Evolutionary conservation across 192 early-diverging fungal species (phyloP), one percentile per base, ranked within the genome.

Genomic region (Coemansia sp.): DNA sequence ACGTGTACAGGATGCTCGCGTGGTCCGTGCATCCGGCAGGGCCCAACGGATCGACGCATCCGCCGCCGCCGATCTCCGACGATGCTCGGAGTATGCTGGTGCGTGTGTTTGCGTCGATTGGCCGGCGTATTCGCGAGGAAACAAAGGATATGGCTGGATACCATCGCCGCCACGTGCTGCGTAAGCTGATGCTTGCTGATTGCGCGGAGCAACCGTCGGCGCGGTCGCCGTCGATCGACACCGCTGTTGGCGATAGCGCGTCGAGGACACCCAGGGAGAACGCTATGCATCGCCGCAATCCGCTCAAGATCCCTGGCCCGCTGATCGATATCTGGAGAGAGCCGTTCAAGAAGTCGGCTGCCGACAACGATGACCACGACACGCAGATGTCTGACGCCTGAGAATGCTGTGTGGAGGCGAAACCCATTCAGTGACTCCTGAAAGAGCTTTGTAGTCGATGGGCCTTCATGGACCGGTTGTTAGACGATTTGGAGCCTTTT

Each of bases 311-410:
- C 37, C 78, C 78, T 47, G 73, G 69, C 6, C 73, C 78, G 40
- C 64, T 80, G 37, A 61, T 80, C 8, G 78, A 80, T 47, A 80
- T 80, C 10, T 80, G 78, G 78, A 80, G 65, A 63, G 66, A 66
- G 73, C 78, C 73, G 16, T 77, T 72, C 66, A 77, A 72, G 52
- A 77, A 72, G 63, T 32, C 32, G 32, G 18, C 52, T 4, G 40
- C 58, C 32, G 63, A 62, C 7, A 49, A 54, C 12, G 68, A 61
- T 16, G 76, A 62, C 32, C 59, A 71, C 41, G 74, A 76, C 2
- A 63, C 74, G 10, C 74, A 47, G 15, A 65, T 13, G 12, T 76
- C 68, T 0, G 65, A 76, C 39, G 65, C 52, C 13, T 76, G 66
- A 37, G 4, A 26, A 3, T 47, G 46, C n/a, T 47, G 11, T 47